Percentiles rank a stretch among this genome's conserved stretches.
These are phyloP conservation scores for Boletus reticuloceps DNA, from an alignment of 768 basidiomycete genomes.

Conservation along the genomic window DNA sequence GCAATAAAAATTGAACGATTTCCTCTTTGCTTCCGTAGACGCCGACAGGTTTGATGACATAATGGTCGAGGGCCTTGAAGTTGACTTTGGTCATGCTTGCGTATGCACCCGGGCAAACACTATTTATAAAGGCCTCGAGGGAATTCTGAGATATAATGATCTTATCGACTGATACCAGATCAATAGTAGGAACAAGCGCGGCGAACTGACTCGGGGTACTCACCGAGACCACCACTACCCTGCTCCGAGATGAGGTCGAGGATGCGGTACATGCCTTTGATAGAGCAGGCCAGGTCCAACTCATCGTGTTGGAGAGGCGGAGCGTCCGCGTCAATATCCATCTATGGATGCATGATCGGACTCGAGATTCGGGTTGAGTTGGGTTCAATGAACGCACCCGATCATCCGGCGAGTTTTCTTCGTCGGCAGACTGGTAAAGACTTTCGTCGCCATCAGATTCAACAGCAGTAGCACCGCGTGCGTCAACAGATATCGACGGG, in stretches of 20 bases:
- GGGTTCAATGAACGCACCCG: constrained; percentile 8
- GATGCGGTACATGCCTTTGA: constrained; percentile 50
- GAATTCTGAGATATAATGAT: constrained; percentile 46
- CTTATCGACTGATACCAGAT: constrained; percentile 45
- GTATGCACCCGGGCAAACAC: constrained; percentile 50
- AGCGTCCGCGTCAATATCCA: constrained; percentile 15
- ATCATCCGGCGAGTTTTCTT: not conserved
- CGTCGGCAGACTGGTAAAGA: constrained; percentile 14
- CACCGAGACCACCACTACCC: constrained; percentile 52
- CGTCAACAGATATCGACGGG: not conserved
- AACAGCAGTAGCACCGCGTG: not conserved
- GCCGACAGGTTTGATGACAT: constrained; percentile 48
- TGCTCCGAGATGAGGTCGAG: constrained; percentile 53
- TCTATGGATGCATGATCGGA: constrained; percentile 10
- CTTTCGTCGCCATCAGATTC: constrained; percentile 10
- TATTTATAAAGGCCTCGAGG: constrained; percentile 46
- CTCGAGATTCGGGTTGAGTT: not conserved
- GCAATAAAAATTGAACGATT: constrained; percentile 44
- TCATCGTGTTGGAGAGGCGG: constrained; percentile 3
- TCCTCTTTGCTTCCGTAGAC: constrained; percentile 55
- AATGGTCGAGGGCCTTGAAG: constrained; percentile 49
- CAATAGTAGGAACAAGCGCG: constrained; percentile 22
- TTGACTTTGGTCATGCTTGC: constrained; percentile 53
- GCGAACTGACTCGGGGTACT: constrained; percentile 38
- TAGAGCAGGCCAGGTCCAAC: constrained; percentile 24